Conservation (phyloP, 2,329 filamentous ascomycete species). For the Neoarthrinium moseri region DNA sequence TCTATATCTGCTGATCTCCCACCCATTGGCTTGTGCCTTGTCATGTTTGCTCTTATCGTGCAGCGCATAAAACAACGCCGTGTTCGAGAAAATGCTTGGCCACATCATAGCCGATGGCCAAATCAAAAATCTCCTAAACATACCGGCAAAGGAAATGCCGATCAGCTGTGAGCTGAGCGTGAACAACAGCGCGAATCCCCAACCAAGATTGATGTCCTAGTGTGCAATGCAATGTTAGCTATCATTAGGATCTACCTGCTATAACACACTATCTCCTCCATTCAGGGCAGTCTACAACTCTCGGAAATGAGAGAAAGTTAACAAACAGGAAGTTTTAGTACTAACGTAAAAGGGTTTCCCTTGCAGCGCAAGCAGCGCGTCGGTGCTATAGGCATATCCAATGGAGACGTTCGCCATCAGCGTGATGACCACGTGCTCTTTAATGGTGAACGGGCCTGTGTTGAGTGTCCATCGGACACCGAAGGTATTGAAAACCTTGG, state of each 20-base stretch:
- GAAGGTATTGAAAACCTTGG: slow-evolving; percentile 37
- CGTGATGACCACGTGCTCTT: slow-evolving; percentile 43
- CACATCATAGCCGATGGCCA: slow-evolving; percentile 50
- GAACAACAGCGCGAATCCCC: slow-evolving; percentile 47
- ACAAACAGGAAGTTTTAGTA: too few species aligned
- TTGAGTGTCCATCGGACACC: slow-evolving; percentile 43
- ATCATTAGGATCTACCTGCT: too few species aligned
- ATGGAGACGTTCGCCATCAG: slow-evolving; percentile 42
- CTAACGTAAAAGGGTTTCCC: slow-evolving; percentile 39
- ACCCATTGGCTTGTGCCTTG: slow-evolving; percentile 39
- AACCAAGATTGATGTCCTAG: slow-evolving; percentile 42
- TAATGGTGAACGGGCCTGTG: slow-evolving; percentile 42
- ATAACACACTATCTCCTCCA: too few species aligned
- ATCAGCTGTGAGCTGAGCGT: slow-evolving; percentile 50
- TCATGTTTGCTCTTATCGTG: slow-evolving; percentile 40
- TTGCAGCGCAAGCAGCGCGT: slow-evolving; percentile 37
- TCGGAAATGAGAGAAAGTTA: too few species aligned
- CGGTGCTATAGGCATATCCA: slow-evolving; percentile 37
- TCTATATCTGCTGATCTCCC: slow-evolving; percentile 42
- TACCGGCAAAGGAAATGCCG: slow-evolving; percentile 51
- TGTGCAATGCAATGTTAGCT: too few species aligned
- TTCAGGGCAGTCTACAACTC: too few species aligned
- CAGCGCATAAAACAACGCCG: slow-evolving; percentile 44
- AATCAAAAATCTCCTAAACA: slow-evolving; percentile 47
- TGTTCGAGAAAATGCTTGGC: slow-evolving; percentile 46